Percentiles rank a stretch among this genome's conserved stretches.
Evolutionary conservation across 495 filamentous ascomycete genomes (phyloP).

Genomic region (Echria macrotheca): DNA sequence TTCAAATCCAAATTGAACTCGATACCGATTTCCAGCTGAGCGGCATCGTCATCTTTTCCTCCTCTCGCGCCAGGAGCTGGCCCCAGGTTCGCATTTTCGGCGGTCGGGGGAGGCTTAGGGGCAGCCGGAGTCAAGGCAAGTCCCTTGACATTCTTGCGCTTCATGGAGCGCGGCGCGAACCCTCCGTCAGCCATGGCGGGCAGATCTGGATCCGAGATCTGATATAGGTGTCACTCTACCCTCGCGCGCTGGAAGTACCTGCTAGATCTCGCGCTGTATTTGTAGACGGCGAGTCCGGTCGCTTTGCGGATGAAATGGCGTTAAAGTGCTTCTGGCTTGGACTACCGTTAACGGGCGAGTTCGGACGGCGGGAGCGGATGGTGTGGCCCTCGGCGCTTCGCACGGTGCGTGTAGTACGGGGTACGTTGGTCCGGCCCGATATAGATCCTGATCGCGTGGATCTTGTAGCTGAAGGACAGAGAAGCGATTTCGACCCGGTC

Average conservation of each 20-base stretch:
- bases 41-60: constrained; percentile 59
- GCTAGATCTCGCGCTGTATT: neutral
- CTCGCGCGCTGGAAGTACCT: neutral
- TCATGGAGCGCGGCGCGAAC: constrained; percentile 86
- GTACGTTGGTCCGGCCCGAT: too few relatives aligned
- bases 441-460: too few relatives aligned
- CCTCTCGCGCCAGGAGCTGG: constrained; percentile 54
- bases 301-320: neutral
- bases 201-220: neutral
- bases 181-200: constrained; percentile 65
- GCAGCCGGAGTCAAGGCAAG: constrained; percentile 71
- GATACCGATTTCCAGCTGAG: constrained; percentile 86
- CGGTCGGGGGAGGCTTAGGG: constrained; percentile 41
- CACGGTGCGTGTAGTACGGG: too few relatives aligned
- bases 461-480: too few relatives aligned
- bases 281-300: neutral
- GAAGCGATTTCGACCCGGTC: too few relatives aligned
- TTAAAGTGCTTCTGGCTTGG: neutral
- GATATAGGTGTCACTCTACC: neutral
- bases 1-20: constrained; percentile 91
- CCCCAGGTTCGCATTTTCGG: constrained; percentile 45
- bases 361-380: too few relatives aligned
- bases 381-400: too few relatives aligned
- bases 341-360: too few relatives aligned
- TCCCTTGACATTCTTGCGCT: constrained; percentile 98